phyloP scores from a whole-genome alignment of 139 green algal genomes.

The Chlamydomonas schloesseri region DNA sequence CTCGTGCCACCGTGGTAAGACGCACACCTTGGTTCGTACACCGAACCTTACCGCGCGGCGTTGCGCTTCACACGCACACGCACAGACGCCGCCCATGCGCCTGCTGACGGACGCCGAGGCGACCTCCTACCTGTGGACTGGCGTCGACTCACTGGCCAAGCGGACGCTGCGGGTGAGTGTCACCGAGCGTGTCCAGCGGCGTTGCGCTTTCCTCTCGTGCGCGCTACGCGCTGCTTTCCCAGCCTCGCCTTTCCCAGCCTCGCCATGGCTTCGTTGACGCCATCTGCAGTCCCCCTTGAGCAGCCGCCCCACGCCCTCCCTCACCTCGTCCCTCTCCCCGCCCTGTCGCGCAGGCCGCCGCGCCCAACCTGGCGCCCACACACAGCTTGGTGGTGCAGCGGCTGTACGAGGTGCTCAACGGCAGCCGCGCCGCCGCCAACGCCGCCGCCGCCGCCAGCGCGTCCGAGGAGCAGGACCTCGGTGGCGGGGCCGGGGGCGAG shows the following conservation, averaged over 20 bases:
- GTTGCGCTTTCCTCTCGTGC: too few relatives aligned
- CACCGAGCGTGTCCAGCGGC: too few relatives aligned
- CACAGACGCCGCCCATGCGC: constrained; percentile 61
- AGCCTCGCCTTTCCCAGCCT: not conserved
- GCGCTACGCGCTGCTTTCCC: too few relatives aligned
- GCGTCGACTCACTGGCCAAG: constrained; percentile 64
- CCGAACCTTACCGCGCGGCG: too few relatives aligned
- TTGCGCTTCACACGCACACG: not conserved
- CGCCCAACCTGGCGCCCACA: not conserved
- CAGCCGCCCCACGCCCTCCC: too few relatives aligned
- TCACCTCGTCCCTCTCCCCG: not conserved
- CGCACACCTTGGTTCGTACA: too few relatives aligned
- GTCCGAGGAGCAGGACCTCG: not conserved
- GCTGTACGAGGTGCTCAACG: not conserved
- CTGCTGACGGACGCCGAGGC: constrained; percentile 72
- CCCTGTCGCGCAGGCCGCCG: not conserved
- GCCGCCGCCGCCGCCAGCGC: too few relatives aligned
- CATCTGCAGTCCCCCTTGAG: not conserved
- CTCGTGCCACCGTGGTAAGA: too few relatives aligned
- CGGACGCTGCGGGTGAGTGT: constrained; percentile 49
- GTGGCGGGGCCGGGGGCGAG: too few relatives aligned
- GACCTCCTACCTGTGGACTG: constrained; percentile 78
- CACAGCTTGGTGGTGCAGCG: not conserved
- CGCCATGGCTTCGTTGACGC: not conserved
- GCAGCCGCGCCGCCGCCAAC: not conserved